Percentiles rank a stretch among this genome's conserved stretches.
These are phyloP conservation scores for Lichtheimia hyalospora DNA, from an alignment of 371 early-diverging fungal species.

Conservation along the genomic window DNA sequence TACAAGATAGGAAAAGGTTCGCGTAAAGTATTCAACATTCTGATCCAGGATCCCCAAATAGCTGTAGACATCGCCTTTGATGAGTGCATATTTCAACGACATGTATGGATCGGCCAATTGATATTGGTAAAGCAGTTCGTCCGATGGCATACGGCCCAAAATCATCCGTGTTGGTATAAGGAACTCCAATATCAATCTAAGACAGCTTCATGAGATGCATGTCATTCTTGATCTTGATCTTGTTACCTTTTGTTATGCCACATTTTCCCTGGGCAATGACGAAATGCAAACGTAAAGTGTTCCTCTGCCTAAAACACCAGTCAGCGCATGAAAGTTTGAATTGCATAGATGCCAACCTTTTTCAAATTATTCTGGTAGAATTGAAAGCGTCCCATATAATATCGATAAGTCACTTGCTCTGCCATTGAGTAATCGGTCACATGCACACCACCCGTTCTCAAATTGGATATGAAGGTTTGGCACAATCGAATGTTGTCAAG, in stretches of 20 bases:
- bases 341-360: constrained; percentile 24
- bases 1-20: constrained; percentile 26
- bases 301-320: constrained; percentile 33
- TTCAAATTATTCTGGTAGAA: constrained; percentile 42
- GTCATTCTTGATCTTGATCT: constrained; percentile 4
- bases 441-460: constrained; percentile 41
- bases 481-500: constrained; percentile 41
- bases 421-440: constrained; percentile 45
- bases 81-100: constrained; percentile 17
- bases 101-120: constrained; percentile 25
- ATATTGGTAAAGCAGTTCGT: constrained; percentile 34
- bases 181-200: constrained; percentile 45
- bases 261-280: constrained; percentile 28
- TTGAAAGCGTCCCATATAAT: constrained; percentile 56
- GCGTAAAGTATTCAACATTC: constrained; percentile 29
- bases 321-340: too few species aligned
- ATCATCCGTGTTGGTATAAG: constrained; percentile 56
- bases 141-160: constrained; percentile 43
- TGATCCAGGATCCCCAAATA: constrained; percentile 30
- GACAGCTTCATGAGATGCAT: neutral
- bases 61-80: constrained; percentile 30
- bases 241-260: constrained; percentile 37
- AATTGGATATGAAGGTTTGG: constrained; percentile 55
- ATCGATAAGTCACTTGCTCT: constrained; percentile 58
- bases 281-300: constrained; percentile 50